phyloP scores from a whole-genome alignment of 345 rosid species.

The Corymbia maculata region DNA sequence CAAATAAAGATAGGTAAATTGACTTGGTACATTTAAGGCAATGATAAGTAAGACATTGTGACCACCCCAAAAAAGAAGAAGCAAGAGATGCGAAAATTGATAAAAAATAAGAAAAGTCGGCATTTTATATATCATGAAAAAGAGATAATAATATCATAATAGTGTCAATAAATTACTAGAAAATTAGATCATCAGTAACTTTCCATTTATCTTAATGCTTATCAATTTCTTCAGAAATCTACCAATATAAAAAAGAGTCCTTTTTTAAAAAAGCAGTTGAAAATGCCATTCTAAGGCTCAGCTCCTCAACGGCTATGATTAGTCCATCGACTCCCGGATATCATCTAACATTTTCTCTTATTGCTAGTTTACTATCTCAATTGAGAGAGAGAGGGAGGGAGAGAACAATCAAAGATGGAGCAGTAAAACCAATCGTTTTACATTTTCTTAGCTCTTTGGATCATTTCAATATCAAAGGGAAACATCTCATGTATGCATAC shows the following conservation, averaged over 20 bases:
- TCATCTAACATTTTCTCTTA: neutral
- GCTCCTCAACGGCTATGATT: neutral
- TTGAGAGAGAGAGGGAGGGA: neutral
- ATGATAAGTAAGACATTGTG: neutral
- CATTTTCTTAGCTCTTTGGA: neutral
- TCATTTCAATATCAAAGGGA: neutral
- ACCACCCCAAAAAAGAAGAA: too few relatives aligned
- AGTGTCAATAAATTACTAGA: too few relatives aligned
- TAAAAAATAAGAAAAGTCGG: neutral
- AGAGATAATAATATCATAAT: too few relatives aligned
- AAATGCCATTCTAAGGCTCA: neutral
- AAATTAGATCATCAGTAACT: too few relatives aligned
- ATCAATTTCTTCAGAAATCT: neutral
- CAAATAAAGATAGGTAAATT: neutral
- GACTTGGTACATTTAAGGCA: neutral
- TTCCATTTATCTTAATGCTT: too few relatives aligned
- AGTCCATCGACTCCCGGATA: neutral
- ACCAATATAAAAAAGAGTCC: too few relatives aligned
- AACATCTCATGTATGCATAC: neutral
- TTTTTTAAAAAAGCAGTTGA: neutral
- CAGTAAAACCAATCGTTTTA: neutral
- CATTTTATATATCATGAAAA: neutral
- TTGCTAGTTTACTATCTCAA: neutral
- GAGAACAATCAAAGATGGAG: neutral
- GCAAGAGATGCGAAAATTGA: neutral